Conservation (phyloP, 2,329 filamentous ascomycete species). For the Trichophaea hybrida region DNA sequence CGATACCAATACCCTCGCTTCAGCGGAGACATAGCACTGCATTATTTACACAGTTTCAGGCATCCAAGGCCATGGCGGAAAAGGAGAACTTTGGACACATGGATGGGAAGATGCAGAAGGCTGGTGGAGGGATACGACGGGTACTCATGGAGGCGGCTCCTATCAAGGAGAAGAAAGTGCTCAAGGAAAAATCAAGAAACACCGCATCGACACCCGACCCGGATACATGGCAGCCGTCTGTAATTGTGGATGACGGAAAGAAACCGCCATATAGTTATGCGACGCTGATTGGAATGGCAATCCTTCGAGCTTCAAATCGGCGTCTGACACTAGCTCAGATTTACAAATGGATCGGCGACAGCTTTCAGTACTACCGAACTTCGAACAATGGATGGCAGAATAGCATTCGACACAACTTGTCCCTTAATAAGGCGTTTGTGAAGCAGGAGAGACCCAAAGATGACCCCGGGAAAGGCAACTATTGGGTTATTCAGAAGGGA, state of each 20-base stretch:
- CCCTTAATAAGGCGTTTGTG: conserved; percentile 88
- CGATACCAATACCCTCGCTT: conserved; percentile 26
- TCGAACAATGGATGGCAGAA: conserved; percentile 93
- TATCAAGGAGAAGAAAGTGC: conserved; percentile 52
- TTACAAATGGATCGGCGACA: conserved; percentile 99
- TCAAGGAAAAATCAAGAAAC: conserved; percentile 36
- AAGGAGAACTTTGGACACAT: conserved; percentile 35
- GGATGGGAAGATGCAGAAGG: conserved; percentile 25
- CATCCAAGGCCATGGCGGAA: conserved; percentile 33
- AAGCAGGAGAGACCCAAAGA: conserved; percentile 95
- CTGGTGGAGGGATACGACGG: conserved; percentile 31
- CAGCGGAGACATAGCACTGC: conserved; percentile 32
- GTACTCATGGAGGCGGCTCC: conserved; percentile 57
- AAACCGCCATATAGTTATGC: conserved; percentile 93
- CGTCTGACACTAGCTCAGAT: conserved; percentile 85
- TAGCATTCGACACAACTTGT: conserved; percentile 95
- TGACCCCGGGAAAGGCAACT: conserved; percentile 92
- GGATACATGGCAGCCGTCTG: conserved; percentile 63
- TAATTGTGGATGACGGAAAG: conserved; percentile 66
- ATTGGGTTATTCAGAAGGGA: conserved; percentile 86
- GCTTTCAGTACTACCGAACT: conserved; percentile 72
- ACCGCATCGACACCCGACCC: conserved; percentile 34
- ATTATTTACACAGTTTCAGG: conserved; percentile 39
- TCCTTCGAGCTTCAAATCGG: conserved; percentile 68
- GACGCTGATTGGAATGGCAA: conserved; percentile 90